Evolutionary conservation across 2,329 filamentous ascomycete species (phyloP).

Genomic region (Pseudogymnoascus sp.): DNA sequence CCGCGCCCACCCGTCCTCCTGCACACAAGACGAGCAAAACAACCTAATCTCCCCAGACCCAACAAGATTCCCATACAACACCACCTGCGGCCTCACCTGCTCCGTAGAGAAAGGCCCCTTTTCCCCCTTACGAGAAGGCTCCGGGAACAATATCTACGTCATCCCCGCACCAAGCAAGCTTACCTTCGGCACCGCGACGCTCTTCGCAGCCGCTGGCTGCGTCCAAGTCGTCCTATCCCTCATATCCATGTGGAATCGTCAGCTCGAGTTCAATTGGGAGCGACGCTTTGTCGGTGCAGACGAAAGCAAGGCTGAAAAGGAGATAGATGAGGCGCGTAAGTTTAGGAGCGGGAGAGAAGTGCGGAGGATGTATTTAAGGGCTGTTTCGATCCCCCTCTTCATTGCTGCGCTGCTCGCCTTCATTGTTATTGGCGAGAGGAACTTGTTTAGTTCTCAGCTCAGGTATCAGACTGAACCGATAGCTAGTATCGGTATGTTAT

Average conservation of each 20-base stretch:
- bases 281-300: slow-evolving; percentile 30
- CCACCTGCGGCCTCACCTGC: slow-evolving; percentile 42
- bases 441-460: slow-evolving; percentile 52
- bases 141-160: slow-evolving; percentile 54
- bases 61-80: slow-evolving; percentile 37
- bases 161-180: slow-evolving; percentile 48
- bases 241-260: slow-evolving; percentile 54
- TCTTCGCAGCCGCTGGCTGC: slow-evolving; percentile 56
- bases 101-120: slow-evolving; percentile 37
- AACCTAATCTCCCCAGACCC: slow-evolving; percentile 29
- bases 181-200: slow-evolving; percentile 49
- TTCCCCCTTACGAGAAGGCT: slow-evolving; percentile 46
- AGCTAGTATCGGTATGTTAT: slow-evolving; percentile 45
- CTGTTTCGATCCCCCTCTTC: slow-evolving; percentile 51
- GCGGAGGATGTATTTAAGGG: slow-evolving; percentile 44
- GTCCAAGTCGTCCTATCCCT: slow-evolving; percentile 55
- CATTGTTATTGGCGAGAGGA: slow-evolving; percentile 52
- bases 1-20: slow-evolving; percentile 38
- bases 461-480: slow-evolving; percentile 54
- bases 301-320: slow-evolving; percentile 1
- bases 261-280: slow-evolving; percentile 54
- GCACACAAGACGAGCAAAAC: slow-evolving; percentile 33
- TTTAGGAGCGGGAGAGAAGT: slow-evolving; percentile 40
- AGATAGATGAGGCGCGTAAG: slow-evolving; percentile 8
- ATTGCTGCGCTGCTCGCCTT: slow-evolving; percentile 49